Base-by-base conservation (phyloP, 2,329 filamentous ascomycete species). In the Fusarium sp. region DNA sequence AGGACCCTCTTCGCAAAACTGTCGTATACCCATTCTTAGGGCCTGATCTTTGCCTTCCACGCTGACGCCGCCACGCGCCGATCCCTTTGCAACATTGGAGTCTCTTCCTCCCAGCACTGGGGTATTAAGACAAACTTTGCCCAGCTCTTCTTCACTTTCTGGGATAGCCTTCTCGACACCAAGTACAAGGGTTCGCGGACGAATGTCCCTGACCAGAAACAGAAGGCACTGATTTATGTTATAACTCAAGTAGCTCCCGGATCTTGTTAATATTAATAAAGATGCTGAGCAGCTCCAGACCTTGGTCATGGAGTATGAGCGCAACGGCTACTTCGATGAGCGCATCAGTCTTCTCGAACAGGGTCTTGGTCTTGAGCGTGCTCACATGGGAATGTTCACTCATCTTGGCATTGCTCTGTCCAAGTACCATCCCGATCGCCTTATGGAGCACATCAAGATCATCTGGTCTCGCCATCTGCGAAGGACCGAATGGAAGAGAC, bases 41-140 rank as follows among this genome's bases (percentile, higher is more conserved):
- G n/a, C n/a, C n/a, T n/a, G n/a, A n/a, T n/a, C n/a, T n/a, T n/a
- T n/a, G n/a, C n/a, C n/a, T n/a, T n/a, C n/a, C n/a, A n/a, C n/a
- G n/a, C n/a, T n/a, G n/a, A n/a, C n/a, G n/a, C n/a, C n/a, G n/a
- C n/a, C n/a, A n/a, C n/a, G n/a, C n/a, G n/a, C n/a, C n/a, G n/a
- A n/a, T n/a, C n/a, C n/a, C n/a, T n/a, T n/a, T n/a, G n/a, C n/a
- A n/a, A n/a, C n/a, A n/a, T n/a, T n/a, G n/a, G n/a, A n/a, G n/a
- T n/a, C n/a, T n/a, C 98, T 62, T 96, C 98, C 81, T 96, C 98
- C 82, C 96, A 99, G 82, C 97, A 93, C 80, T 98, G 95, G 94
- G 96, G 96, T 59, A 97, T 99, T 86, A 99, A 98, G 87, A 92
- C 91, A 69, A 97, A 97, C 82, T 97, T 94, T 79, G 92, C 91